Conservation (phyloP, 192 early-diverging fungal species). For the Entomortierella lignicola region DNA sequence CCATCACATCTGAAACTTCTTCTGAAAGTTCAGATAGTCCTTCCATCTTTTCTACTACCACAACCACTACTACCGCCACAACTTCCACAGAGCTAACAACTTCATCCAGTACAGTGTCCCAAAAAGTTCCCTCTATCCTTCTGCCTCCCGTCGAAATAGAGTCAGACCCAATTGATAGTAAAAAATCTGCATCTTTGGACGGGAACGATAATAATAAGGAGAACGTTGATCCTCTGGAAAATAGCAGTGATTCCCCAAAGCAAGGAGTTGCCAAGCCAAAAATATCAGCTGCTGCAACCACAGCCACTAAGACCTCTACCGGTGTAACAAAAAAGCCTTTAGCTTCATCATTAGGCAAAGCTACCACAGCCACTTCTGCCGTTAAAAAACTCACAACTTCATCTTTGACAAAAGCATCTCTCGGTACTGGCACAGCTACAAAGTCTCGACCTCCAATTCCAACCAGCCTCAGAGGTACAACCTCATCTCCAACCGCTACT, state of each 20-base stretch:
- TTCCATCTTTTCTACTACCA: not conserved
- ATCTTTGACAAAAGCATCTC: conserved; percentile 21
- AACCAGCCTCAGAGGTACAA: conserved; percentile 13
- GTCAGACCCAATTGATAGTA: not conserved
- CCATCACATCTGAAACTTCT: not conserved
- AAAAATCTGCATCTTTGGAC: not conserved
- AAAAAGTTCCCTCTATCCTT: conserved; percentile 21
- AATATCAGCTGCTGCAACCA: not conserved
- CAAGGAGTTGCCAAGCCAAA: conserved; percentile 5
- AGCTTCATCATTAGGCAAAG: conserved; percentile 11
- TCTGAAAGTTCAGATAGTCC: not conserved
- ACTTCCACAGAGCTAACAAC: too few relatives aligned
- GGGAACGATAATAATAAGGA: not conserved
- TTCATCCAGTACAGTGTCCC: too few relatives aligned
- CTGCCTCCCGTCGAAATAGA: conserved; percentile 48
- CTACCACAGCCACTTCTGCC: conserved; percentile 1
- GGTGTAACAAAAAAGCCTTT: conserved; percentile 40
- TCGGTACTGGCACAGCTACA: not conserved
- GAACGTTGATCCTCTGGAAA: conserved; percentile 15
- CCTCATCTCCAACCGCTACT: conserved; percentile 29
- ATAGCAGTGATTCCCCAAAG: not conserved
- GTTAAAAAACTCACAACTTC: conserved; percentile 6
- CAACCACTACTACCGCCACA: conserved; percentile 8
- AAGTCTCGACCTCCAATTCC: conserved; percentile 37
- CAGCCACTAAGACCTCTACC: conserved; percentile 17